Base-by-base conservation (phyloP, 176 grass and related monocot genomes). In the Musa beccarii region DNA sequence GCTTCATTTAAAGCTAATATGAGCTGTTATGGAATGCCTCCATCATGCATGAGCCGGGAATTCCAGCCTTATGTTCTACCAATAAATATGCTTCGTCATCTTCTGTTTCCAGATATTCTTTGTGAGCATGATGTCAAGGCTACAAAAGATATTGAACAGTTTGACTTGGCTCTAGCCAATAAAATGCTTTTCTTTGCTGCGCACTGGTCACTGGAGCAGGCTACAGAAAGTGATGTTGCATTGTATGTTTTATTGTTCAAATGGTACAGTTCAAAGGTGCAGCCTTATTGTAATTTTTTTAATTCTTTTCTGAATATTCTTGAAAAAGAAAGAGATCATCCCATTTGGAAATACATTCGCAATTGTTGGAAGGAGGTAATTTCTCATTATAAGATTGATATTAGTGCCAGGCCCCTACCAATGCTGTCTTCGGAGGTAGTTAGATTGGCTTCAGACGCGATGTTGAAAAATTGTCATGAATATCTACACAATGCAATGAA, bases 131-230 rank as follows among this genome's bases (percentile, higher is more conserved):
- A 23, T 76, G 57, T 77, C 14, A 76, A 76, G 61, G 52, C 11
- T 84, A 9, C 1, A 67, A 73, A 11, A 19, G 51, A 73, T 75
- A 55, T 52, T 52, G 52, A 59, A 49, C 49, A 59, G 49, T 93
- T 93, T 66, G 79, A 97, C 80, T 75, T 57, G 51, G 78, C 57
- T 23, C 59, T 92, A 83, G 85, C 81, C 68, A 87, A 84, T 79
- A 81, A 85, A 72, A 89, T 85, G 82, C 88, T 97, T 89, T 93
- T 97, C 78, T 86, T 93, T 78, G 90, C 93, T 76, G 87, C 93
- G 81, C 92, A 90, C 68, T 97, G 93, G 93, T 86, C 85, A 68
- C 85, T 97, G 72, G 88, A 90, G 65, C 93, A 93, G 64, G 87
- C 87, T 77, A 87, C 82, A 22, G 72, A 85, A 88, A 89, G 72